A percentile compares a stretch with the other conserved stretches of the same genome.
These are phyloP conservation scores for Diplocarpon rosae DNA, from an alignment of 2,329 filamentous ascomycete genomes.

Conservation along the genomic window DNA sequence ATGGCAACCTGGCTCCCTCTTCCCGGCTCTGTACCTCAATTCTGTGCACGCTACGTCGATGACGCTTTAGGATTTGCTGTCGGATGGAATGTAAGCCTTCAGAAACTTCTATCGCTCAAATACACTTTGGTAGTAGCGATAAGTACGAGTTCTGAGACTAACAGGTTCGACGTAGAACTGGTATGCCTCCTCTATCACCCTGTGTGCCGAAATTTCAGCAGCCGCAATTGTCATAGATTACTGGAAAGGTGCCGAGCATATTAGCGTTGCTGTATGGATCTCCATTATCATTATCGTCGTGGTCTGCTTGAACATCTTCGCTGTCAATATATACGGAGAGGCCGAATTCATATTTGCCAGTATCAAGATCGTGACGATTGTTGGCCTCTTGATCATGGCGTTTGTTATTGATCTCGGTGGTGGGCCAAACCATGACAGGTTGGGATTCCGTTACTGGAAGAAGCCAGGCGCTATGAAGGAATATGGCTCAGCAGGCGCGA, in stretches of 20 bases:
- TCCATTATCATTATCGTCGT: constrained; percentile 33
- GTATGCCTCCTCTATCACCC: constrained; percentile 24
- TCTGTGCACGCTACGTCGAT: constrained; percentile 33
- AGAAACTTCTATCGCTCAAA: background rate
- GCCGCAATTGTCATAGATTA: constrained; percentile 36
- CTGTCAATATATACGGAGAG: constrained; percentile 46
- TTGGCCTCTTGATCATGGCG: constrained; percentile 64
- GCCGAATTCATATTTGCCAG: constrained; percentile 51
- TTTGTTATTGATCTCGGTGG: constrained; percentile 77
- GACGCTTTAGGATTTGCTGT: constrained; percentile 44
- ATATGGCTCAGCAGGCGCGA: constrained; percentile 47
- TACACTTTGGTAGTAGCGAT: background rate
- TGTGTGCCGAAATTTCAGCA: constrained; percentile 39
- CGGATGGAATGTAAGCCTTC: constrained; percentile 44
- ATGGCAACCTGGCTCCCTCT: constrained; percentile 41
- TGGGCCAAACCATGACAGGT: constrained; percentile 60
- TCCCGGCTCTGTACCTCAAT: constrained; percentile 40
- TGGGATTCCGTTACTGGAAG: constrained; percentile 61
- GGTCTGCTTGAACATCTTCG: constrained; percentile 42
- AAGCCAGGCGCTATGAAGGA: constrained; percentile 61
- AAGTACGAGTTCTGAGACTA: background rate
- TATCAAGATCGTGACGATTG: constrained; percentile 44
- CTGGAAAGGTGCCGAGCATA: constrained; percentile 29
- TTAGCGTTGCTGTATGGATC: constrained; percentile 26
- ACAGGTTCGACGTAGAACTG: constrained; percentile 18